These are phyloP conservation scores for Chrysopogon serrulatus DNA, from an alignment of 176 grass and related monocot genomes.

Conservation along the genomic window DNA sequence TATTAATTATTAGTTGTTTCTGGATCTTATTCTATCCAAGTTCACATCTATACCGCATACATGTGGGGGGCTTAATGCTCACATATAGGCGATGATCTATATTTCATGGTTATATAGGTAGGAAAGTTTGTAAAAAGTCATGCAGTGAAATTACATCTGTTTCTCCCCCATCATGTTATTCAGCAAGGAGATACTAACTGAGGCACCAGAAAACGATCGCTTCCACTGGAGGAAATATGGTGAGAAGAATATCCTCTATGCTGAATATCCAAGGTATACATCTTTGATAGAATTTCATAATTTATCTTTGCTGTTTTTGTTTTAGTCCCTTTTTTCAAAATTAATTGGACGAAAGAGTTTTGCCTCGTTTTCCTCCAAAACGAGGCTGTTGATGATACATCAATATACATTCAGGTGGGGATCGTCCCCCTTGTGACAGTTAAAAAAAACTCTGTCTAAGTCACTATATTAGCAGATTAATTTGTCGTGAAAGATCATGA, in stretches of 20 bases:
- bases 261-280: slow-evolving; percentile 33
- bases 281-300: background rate
- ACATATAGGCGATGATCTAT: background rate
- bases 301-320: too few species aligned
- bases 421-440: too few species aligned
- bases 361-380: too few species aligned
- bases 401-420: too few species aligned
- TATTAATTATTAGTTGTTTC: background rate
- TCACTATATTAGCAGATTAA: background rate
- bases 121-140: background rate
- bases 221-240: slow-evolving; percentile 61
- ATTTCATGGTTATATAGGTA: slow-evolving; percentile 22
- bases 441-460: too few species aligned
- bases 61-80: background rate
- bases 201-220: slow-evolving; percentile 31
- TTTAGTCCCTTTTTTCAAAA: too few species aligned
- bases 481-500: background rate
- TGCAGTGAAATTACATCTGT: background rate
- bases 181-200: slow-evolving; percentile 16
- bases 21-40: background rate
- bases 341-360: too few species aligned
- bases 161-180: background rate
- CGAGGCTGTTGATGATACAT: too few species aligned
- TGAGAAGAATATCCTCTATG: slow-evolving; percentile 40
- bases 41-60: background rate